Evolutionary conservation across 768 basidiomycete genomes (phyloP).

Genomic region (Mycena rebaudengoi): DNA sequence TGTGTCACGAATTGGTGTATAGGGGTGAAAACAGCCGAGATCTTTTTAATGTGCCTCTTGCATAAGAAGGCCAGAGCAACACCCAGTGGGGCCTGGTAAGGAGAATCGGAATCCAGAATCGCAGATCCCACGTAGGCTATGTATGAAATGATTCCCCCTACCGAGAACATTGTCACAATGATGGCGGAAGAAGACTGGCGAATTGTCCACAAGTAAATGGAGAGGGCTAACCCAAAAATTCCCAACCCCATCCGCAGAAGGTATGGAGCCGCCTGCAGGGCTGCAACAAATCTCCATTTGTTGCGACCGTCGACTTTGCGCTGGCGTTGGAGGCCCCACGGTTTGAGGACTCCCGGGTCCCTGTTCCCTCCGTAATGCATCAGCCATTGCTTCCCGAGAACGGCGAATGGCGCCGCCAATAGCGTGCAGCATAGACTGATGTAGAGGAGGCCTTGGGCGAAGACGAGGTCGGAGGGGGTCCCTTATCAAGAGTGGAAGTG

Average conservation of each 20-base stretch:
- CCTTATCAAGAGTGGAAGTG: not conserved
- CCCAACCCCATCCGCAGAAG: not conserved
- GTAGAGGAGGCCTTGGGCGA: not conserved
- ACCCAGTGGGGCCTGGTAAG: conserved; percentile 13
- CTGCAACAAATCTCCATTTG: not conserved
- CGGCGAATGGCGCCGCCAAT: not conserved
- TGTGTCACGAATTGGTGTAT: too few relatives aligned
- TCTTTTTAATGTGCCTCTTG: not conserved
- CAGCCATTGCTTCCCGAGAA: conserved; percentile 15
- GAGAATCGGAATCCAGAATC: not conserved
- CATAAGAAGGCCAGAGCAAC: not conserved
- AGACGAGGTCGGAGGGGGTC: not conserved
- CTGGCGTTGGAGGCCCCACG: conserved; percentile 2
- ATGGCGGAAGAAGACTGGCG: not conserved
- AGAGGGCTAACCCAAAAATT: not conserved
- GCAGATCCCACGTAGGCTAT: not conserved
- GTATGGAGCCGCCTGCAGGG: not conserved
- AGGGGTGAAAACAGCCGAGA: not conserved
- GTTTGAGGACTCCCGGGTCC: not conserved
- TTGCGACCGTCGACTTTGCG: not conserved
- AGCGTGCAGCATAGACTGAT: not conserved
- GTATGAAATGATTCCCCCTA: not conserved
- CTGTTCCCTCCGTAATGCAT: conserved; percentile 5
- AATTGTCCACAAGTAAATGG: not conserved
- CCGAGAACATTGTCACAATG: not conserved